Conservation (phyloP, 768 basidiomycete species). For the Coprinopsis marcescibilis region DNA sequence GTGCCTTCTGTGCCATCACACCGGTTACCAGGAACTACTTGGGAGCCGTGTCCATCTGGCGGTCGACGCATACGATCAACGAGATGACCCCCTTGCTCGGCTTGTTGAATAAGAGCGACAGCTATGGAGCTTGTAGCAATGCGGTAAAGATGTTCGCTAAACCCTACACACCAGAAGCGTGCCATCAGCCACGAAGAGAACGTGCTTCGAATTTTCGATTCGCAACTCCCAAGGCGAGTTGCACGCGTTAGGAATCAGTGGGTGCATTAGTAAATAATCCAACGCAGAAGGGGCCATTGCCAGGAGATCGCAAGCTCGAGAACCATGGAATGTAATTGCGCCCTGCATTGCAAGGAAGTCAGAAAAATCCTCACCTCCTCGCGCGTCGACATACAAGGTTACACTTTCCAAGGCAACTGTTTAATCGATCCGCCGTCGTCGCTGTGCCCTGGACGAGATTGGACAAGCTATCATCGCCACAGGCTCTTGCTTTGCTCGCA, state of each 20-base stretch:
- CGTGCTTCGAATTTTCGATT: neutral
- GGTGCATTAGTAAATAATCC: neutral
- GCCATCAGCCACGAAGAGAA: neutral
- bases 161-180: neutral
- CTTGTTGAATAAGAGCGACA: neutral
- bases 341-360: neutral
- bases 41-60: neutral
- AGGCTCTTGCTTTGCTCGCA: too few species aligned
- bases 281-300: neutral
- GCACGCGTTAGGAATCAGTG: neutral
- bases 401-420: too few species aligned
- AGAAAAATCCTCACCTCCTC: neutral
- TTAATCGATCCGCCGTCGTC: too few species aligned
- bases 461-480: too few species aligned
- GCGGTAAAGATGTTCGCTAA: neutral
- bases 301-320: neutral
- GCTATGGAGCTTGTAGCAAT: neutral
- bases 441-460: too few species aligned
- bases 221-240: conserved; percentile 1
- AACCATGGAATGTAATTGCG: too few species aligned
- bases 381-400: too few species aligned
- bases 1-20: neutral
- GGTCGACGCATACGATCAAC: neutral
- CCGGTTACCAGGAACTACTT: conserved; percentile 1
- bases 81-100: neutral